These are phyloP conservation scores for Nitzschia sp. DNA, from an alignment of 108 stramenopile genomes.

Conservation along the genomic window DNA sequence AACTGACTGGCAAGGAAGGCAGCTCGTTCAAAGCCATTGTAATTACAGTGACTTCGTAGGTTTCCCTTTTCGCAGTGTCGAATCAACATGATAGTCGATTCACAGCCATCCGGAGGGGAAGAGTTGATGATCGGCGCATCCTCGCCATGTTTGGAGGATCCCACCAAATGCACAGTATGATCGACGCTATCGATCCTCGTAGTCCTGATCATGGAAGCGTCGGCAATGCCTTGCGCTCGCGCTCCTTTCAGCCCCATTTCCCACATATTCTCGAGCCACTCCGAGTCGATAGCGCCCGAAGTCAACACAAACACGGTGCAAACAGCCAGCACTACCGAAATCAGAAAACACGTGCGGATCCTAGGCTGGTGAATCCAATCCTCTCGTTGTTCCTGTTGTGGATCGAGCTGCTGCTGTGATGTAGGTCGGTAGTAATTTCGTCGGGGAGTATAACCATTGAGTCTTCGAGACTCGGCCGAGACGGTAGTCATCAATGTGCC, in stretches of 20 bases:
- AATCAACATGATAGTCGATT: constrained; percentile 48
- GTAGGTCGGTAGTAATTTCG: background rate
- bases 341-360: background rate
- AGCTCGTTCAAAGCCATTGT: constrained; percentile 47
- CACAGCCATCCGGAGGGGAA: constrained; percentile 30
- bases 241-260: constrained; percentile 1
- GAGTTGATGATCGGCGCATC: background rate
- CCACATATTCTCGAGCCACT: constrained; percentile 20
- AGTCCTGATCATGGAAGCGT: constrained; percentile 7
- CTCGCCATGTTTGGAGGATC: background rate
- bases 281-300: constrained; percentile 6
- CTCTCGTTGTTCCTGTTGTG: background rate
- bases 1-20: constrained; percentile 38
- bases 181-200: background rate
- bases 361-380: constrained; percentile 8
- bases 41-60: constrained; percentile 39
- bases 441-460: constrained; percentile 6
- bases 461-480: background rate
- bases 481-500: background rate
- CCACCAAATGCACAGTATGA: background rate
- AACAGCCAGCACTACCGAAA: constrained; percentile 4
- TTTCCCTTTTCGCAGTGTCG: constrained; percentile 64
- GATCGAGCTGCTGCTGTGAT: background rate
- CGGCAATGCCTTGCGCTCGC: background rate
- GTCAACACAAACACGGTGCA: background rate